Evolutionary conservation across 306 rosid species (phyloP).

Genomic region (Begonia masoniana): DNA sequence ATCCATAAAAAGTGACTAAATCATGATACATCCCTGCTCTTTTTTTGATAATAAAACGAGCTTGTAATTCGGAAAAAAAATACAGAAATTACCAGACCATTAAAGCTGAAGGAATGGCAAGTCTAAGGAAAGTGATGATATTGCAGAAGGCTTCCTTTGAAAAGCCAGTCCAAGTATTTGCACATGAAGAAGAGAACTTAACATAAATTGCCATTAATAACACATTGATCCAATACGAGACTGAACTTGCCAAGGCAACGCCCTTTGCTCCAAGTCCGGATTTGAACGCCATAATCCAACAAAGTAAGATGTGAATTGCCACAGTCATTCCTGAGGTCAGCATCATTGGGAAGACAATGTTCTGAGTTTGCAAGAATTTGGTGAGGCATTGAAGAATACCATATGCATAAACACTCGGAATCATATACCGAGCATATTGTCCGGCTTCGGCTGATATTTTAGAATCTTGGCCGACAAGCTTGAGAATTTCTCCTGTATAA

Average conservation of each 20-base stretch:
- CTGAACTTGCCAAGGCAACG: constrained; percentile 42
- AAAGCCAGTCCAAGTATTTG: constrained; percentile 57
- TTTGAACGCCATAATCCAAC: constrained; percentile 49
- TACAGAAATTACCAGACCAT: constrained; percentile 58
- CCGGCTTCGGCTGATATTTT: constrained; percentile 39
- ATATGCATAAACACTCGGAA: constrained; percentile 51
- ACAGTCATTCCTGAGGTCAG: constrained; percentile 27
- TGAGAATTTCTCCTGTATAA: constrained; percentile 31
- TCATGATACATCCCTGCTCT: too few species aligned
- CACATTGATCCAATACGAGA: constrained; percentile 51
- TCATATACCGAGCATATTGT: constrained; percentile 33
- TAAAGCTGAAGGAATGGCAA: constrained; percentile 50
- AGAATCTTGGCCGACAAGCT: constrained; percentile 36
- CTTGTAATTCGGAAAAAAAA: background rate
- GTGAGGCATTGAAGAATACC: constrained; percentile 44
- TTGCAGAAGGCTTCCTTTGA: constrained; percentile 35
- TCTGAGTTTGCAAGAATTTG: constrained; percentile 58
- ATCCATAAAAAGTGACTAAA: too few species aligned
- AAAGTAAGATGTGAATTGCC: constrained; percentile 25
- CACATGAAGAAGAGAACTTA: constrained; percentile 39
- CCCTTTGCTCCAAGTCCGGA: constrained; percentile 48
- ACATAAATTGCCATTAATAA: constrained; percentile 34
- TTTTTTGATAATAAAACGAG: too few species aligned
- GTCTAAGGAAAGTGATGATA: constrained; percentile 25
- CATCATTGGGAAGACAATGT: constrained; percentile 60